Percentiles rank a stretch among this genome's conserved stretches.
phyloP scores from a whole-genome alignment of 495 filamentous ascomycete species.

The Penicilliopsis zonata region DNA sequence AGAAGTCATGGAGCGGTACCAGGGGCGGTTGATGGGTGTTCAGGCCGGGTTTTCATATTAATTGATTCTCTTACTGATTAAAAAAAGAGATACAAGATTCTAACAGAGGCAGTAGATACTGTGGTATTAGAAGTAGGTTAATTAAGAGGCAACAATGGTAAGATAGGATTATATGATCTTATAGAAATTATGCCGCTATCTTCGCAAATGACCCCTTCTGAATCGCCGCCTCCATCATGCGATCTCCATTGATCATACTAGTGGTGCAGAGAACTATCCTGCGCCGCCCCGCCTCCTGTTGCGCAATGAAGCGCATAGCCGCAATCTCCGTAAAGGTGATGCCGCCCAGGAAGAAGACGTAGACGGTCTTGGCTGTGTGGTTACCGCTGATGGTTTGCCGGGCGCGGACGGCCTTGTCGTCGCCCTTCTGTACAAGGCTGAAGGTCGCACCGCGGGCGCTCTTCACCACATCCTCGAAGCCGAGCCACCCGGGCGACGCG shows the following conservation, averaged over 20 bases:
- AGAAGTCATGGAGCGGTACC: slow-evolving; percentile 74
- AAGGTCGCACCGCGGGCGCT: slow-evolving; percentile 77
- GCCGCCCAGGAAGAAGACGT: slow-evolving; percentile 91
- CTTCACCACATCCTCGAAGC: slow-evolving; percentile 82
- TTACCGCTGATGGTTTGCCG: slow-evolving; percentile 57
- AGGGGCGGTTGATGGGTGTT: slow-evolving; percentile 43
- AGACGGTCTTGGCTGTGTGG: slow-evolving; percentile 66
- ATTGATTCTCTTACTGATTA: too few species aligned
- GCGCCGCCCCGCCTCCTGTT: slow-evolving; percentile 69
- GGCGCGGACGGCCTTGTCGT: slow-evolving; percentile 88
- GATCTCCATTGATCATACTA: slow-evolving; percentile 76
- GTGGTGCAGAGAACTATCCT: slow-evolving; percentile 90
- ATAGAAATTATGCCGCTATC: slow-evolving; percentile 4
- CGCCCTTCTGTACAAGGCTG: slow-evolving; percentile 84
- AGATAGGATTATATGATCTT: slow-evolving; percentile 3
- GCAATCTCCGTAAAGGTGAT: slow-evolving; percentile 95
- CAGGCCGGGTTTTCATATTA: slow-evolving; percentile 36
- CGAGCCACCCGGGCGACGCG: slow-evolving; percentile 72
- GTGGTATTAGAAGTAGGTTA: too few species aligned
- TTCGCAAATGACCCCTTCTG: slow-evolving; percentile 55
- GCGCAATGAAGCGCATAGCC: slow-evolving; percentile 80
- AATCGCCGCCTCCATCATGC: slow-evolving; percentile 80
- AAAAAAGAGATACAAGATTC: too few species aligned
- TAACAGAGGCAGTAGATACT: too few species aligned
- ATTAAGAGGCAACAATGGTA: slow-evolving; percentile 2